A percentile compares a stretch with the other conserved stretches of the same genome.
phyloP scores from a whole-genome alignment of 176 grass and related monocot species.

The Cenchrus purpureus region DNA sequence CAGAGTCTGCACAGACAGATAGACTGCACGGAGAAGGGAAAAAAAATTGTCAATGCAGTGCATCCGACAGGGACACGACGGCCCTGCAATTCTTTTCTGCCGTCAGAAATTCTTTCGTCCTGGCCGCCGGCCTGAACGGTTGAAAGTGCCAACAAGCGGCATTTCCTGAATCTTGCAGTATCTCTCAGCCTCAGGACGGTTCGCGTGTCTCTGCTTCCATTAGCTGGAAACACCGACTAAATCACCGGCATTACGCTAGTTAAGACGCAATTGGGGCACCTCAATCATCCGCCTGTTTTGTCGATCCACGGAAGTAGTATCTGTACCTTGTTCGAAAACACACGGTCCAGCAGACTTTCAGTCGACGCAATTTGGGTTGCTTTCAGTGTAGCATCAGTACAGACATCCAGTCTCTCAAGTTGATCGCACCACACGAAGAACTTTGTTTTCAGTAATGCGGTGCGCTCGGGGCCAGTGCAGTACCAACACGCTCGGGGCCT shows the following conservation, averaged over 20 bases:
- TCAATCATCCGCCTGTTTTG: background rate
- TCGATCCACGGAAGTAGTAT: background rate
- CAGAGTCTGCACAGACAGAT: background rate
- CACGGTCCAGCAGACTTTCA: background rate
- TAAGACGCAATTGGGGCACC: background rate
- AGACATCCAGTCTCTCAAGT: background rate
- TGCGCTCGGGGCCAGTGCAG: background rate
- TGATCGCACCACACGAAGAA: background rate
- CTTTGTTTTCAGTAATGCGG: background rate
- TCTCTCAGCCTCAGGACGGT: conserved; percentile 4
- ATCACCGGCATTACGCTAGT: conserved; percentile 37
- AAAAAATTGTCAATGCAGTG: background rate
- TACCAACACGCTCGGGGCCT: background rate
- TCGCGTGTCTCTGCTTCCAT: background rate
- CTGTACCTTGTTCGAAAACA: background rate
- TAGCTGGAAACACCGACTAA: conserved; percentile 22
- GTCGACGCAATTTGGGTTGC: background rate
- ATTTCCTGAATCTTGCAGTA: background rate
- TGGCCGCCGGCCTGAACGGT: background rate
- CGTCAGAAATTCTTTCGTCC: background rate
- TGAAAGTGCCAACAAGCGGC: background rate
- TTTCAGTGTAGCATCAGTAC: background rate
- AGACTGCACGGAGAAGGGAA: background rate
- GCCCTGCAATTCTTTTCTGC: conserved; percentile 9
- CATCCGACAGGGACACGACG: conserved; percentile 4